Base-by-base conservation (phyloP, 371 early-diverging fungal species). In the Mucor racemosus region DNA sequence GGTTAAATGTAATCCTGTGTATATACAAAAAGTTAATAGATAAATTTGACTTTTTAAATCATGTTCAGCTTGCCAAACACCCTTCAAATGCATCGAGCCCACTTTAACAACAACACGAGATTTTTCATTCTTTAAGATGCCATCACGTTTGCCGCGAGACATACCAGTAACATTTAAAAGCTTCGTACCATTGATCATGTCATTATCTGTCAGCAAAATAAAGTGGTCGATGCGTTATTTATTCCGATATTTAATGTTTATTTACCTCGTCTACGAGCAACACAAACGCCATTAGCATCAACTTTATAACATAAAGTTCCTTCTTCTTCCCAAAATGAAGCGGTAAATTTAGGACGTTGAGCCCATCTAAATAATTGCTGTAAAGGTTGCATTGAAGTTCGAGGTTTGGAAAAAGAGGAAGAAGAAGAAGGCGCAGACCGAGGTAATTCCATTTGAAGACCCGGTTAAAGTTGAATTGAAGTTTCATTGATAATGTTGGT, bases 271-370 rank as follows among this genome's bases (percentile, higher is more conserved):
- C 93, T 84, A 58, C 93, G 85, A 7, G 91, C 92, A 8, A 92
- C 92, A 65, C 90, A 91, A 35, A 91, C 84, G 33, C 88, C 84
- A 68, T 88, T 86, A 50, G 88, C 88, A 75, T 92, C 93, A 21
- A 92, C 91, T 67, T 91, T 92, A 68, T 84, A 92, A 62, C 91
- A 91, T 46, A 88, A 74, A 7, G 92, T 92, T 41, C 80, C 84
- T 74, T 92, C 92, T 76, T 92, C 93, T 72, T 92, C 92, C 93
- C 93, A 92, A 54, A 91, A 83, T 10, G 90, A 90, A 15, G 91
- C 90, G 7, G 90, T 89, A 35, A 92, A 75, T 66, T 79, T 79
- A 53, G 90, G 82, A 69, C 86, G 79, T 36, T 56, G 57, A 2
- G n/a, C 10, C 57, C 57, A 56, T 36, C 17, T 34, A 36, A 56